Evolutionary conservation across 306 rosid genomes (phyloP).

Genomic region (Cicer judaicum): DNA sequence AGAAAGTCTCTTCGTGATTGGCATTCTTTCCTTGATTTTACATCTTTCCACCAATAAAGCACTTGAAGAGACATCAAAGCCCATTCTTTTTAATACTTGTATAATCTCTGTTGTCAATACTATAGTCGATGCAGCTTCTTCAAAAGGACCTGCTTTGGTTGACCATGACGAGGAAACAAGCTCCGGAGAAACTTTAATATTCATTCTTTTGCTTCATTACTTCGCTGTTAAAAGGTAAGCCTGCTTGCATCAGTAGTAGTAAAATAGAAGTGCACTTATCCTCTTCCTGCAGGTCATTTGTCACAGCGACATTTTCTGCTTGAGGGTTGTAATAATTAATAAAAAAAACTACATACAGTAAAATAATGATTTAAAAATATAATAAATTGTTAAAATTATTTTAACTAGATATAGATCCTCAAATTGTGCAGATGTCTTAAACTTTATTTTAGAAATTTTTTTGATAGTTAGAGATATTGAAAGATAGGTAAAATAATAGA

Average conservation of each 20-base stretch:
- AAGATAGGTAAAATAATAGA: background rate
- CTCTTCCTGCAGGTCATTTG: slow-evolving; percentile 15
- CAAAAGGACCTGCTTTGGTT: slow-evolving; percentile 81
- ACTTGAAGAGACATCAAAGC: slow-evolving; percentile 77
- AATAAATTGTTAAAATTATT: background rate
- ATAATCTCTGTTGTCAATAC: slow-evolving; percentile 59
- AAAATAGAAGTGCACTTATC: background rate
- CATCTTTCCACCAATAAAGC: slow-evolving; percentile 68
- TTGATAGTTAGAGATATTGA: background rate
- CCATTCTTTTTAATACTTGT: slow-evolving; percentile 64
- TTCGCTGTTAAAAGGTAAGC: slow-evolving; percentile 73
- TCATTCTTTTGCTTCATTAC: slow-evolving; percentile 69
- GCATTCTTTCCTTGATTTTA: slow-evolving; percentile 73
- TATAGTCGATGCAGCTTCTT: slow-evolving; percentile 57
- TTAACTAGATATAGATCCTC: background rate
- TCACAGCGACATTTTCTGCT: background rate
- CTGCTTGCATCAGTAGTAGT: slow-evolving; percentile 27
- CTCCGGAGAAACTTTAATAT: slow-evolving; percentile 60
- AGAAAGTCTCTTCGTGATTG: slow-evolving; percentile 63
- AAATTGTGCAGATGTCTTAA: background rate
- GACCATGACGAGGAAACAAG: slow-evolving; percentile 72
- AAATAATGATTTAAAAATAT: background rate
- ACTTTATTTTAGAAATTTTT: background rate
- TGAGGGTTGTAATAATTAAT: background rate
- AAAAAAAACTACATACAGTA: background rate